Evolutionary conservation across 2,329 filamentous ascomycete genomes (phyloP).

Genomic region (Fusarium dlaminii): DNA sequence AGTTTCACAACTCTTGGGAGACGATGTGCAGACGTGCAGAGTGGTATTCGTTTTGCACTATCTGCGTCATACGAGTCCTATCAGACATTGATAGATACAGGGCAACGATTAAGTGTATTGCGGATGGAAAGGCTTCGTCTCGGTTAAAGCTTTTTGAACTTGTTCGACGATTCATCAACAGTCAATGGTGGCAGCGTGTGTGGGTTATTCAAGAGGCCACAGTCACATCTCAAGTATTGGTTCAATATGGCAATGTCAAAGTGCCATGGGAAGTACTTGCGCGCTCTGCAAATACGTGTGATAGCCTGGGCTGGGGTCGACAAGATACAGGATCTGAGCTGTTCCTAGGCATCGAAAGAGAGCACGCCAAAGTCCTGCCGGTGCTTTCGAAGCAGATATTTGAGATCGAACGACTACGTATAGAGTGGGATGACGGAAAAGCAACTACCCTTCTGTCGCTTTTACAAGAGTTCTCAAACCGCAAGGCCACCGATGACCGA

Average conservation of each 20-base stretch:
- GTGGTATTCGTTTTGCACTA: background rate
- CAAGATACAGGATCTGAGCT: background rate
- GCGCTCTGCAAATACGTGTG: background rate
- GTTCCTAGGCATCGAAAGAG: background rate
- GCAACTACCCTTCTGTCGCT: fast-evolving
- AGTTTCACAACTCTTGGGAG: background rate
- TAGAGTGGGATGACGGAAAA: background rate
- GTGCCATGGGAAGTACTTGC: background rate
- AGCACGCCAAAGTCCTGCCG: background rate
- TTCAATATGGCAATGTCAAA: background rate
- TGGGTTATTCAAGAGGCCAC: background rate
- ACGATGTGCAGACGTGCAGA: background rate
- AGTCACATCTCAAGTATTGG: background rate
- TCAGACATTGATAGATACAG: background rate
- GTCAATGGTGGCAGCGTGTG: background rate
- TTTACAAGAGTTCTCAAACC: background rate
- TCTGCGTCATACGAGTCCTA: background rate
- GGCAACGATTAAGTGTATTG: background rate
- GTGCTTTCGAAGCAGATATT: fast-evolving
- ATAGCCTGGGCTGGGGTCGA: background rate
- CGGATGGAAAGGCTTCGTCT: background rate
- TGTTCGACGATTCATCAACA: background rate
- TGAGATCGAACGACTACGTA: background rate
- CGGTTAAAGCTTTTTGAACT: background rate
- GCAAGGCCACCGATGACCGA: background rate